Conservation (phyloP, 2,329 filamentous ascomycete species). For the Lecanosticta acicola region DNA sequence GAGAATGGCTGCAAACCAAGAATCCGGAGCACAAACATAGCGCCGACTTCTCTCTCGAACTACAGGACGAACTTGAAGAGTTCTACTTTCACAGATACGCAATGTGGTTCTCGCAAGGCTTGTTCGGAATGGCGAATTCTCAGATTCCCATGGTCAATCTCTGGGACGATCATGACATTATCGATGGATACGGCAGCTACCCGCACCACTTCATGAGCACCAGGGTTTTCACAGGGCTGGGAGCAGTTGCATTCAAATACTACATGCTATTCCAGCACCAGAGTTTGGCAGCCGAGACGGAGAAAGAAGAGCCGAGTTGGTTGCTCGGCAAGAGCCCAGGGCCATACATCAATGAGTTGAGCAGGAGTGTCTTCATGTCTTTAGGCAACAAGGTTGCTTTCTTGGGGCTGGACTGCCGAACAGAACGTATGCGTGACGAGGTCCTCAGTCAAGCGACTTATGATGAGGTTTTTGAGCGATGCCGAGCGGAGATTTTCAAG, state of each 20-base stretch:
- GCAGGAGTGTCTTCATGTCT: slow-evolving; percentile 78
- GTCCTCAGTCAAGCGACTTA: slow-evolving; percentile 77
- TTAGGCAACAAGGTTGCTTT: slow-evolving; percentile 75
- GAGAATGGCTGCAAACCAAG: slow-evolving; percentile 75
- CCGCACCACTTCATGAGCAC: slow-evolving; percentile 84
- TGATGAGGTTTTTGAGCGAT: slow-evolving; percentile 78
- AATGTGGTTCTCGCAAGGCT: slow-evolving; percentile 92
- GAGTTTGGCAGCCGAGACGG: slow-evolving; percentile 72
- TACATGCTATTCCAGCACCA: slow-evolving; percentile 99
- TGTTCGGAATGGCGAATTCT: slow-evolving; percentile 86
- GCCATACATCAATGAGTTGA: slow-evolving; percentile 82
- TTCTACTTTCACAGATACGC: slow-evolving; percentile 87
- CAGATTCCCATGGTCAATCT: slow-evolving; percentile 99
- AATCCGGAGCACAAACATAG: slow-evolving; percentile 75
- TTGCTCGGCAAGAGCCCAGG: slow-evolving; percentile 72
- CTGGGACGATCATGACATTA: slow-evolving; percentile 78
- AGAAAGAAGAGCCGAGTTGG: slow-evolving; percentile 85
- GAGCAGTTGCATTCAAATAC: slow-evolving; percentile 93
- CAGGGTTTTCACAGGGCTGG: slow-evolving; percentile 82
- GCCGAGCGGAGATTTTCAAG: slow-evolving; percentile 73
- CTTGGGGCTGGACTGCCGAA: slow-evolving; percentile 83
- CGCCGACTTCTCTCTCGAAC: slow-evolving; percentile 68
- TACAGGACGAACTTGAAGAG: slow-evolving; percentile 81
- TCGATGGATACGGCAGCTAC: slow-evolving; percentile 82
- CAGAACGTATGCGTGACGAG: slow-evolving; percentile 78